A percentile compares a stretch with the other conserved stretches of the same genome.
These are phyloP conservation scores for Flaveria ramosissima DNA, from an alignment of 129 eudicot genomes.

Conservation along the genomic window DNA sequence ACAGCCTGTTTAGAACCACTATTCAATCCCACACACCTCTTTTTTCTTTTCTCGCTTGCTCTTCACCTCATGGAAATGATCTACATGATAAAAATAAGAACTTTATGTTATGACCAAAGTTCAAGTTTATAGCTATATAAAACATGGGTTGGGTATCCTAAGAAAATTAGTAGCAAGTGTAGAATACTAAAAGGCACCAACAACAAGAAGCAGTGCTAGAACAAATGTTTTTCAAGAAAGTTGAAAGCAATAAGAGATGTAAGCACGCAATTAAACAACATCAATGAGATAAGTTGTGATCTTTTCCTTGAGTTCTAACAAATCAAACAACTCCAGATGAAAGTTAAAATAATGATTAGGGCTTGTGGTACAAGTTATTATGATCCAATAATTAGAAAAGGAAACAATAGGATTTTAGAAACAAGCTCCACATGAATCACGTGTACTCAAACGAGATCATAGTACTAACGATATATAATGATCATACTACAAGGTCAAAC, in stretches of 20 bases:
- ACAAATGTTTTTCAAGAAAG: neutral
- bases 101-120: conserved; percentile 26
- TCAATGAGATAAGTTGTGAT: neutral
- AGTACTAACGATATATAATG: neutral
- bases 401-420: neutral
- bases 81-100: conserved; percentile 38
- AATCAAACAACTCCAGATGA: neutral
- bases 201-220: neutral
- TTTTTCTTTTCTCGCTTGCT: conserved; percentile 97
- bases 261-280: neutral
- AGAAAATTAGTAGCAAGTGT: neutral
- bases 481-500: neutral
- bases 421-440: neutral
- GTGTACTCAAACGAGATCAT: neutral
- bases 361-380: neutral
- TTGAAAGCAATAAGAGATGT: neutral
- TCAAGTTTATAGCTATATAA: neutral
- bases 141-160: neutral
- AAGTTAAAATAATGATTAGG: neutral
- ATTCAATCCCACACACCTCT: conserved; percentile 58
- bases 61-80: conserved; percentile 94
- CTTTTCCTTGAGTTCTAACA: conserved; percentile 4
- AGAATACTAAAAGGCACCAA: neutral
- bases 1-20: neutral
- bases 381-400: conserved; percentile 10